Evolutionary conservation across 2,329 filamentous ascomycete genomes (phyloP).

Genomic region (Fusarium pseudoanthophilum): DNA sequence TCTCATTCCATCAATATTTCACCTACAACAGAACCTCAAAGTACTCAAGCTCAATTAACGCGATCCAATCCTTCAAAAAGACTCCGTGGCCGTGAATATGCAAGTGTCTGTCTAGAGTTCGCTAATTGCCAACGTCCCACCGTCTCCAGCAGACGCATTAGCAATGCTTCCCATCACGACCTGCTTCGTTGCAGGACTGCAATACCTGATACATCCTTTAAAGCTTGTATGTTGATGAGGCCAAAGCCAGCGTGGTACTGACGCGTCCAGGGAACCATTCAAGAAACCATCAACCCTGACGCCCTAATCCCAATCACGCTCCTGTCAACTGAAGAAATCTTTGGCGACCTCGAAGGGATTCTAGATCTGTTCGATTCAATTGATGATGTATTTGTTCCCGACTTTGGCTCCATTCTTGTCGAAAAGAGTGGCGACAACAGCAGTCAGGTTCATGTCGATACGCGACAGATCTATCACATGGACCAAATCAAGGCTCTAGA

Average conservation of each 20-base stretch:
- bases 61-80: rapidly evolving
- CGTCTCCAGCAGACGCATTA: background rate
- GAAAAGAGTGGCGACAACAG: constrained; percentile 49
- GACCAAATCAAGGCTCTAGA: constrained; percentile 25
- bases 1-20: background rate
- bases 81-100: background rate
- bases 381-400: constrained; percentile 54
- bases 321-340: constrained; percentile 52
- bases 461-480: constrained; percentile 38
- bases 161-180: constrained; percentile 50
- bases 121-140: background rate
- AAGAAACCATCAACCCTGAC: constrained; percentile 55
- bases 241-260: background rate
- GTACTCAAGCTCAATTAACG: background rate
- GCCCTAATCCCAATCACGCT: constrained; percentile 55
- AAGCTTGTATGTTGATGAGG: constrained; percentile 45
- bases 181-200: constrained; percentile 51
- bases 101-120: constrained; percentile 11
- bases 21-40: background rate
- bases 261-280: constrained; percentile 50
- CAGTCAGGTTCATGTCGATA: background rate
- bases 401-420: constrained; percentile 53
- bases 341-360: constrained; percentile 49
- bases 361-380: constrained; percentile 48
- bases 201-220: constrained; percentile 54